A percentile compares a stretch with the other conserved stretches of the same genome.
Evolutionary conservation across 78 protist species (phyloP).

Genomic region (Bodo saltans): DNA sequence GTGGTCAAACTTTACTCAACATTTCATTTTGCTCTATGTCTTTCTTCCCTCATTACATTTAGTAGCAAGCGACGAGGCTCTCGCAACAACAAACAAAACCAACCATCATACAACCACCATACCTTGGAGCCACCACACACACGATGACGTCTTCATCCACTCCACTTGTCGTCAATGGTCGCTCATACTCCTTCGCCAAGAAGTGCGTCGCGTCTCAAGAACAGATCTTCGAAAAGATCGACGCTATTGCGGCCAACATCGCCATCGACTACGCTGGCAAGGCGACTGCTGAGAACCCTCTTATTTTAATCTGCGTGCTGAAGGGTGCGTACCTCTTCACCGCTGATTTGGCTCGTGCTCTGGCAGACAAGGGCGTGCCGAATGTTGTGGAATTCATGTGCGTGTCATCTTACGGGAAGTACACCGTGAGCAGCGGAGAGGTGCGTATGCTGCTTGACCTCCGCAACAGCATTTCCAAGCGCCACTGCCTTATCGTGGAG

Average conservation of each 20-base stretch:
- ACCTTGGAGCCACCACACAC: too few relatives aligned
- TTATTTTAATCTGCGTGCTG: conserved; percentile 4
- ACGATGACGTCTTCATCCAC: too few relatives aligned
- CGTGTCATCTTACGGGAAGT: background rate
- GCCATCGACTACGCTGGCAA: conserved; percentile 10
- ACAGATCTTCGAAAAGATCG: background rate
- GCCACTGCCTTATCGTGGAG: conserved; percentile 13
- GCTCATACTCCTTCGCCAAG: too few relatives aligned
- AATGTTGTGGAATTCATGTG: conserved; percentile 1
- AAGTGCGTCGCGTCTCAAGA: background rate
- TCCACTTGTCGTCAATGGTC: too few relatives aligned
- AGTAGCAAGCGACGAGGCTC: too few relatives aligned
- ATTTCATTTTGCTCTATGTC: too few relatives aligned
- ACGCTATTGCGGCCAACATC: background rate
- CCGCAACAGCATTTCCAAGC: background rate
- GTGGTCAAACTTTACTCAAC: too few relatives aligned
- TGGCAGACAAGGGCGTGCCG: background rate
- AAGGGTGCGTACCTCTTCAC: conserved; percentile 15
- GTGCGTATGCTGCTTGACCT: background rate
- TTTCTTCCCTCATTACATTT: too few relatives aligned
- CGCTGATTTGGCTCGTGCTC: conserved; percentile 3
- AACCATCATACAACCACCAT: too few relatives aligned
- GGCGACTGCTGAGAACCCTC: background rate
- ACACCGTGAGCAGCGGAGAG: conserved; percentile 10
- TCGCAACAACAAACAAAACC: too few relatives aligned